Conservation (phyloP, 139 green algal genomes). For the Trebouxia sp. region DNA sequence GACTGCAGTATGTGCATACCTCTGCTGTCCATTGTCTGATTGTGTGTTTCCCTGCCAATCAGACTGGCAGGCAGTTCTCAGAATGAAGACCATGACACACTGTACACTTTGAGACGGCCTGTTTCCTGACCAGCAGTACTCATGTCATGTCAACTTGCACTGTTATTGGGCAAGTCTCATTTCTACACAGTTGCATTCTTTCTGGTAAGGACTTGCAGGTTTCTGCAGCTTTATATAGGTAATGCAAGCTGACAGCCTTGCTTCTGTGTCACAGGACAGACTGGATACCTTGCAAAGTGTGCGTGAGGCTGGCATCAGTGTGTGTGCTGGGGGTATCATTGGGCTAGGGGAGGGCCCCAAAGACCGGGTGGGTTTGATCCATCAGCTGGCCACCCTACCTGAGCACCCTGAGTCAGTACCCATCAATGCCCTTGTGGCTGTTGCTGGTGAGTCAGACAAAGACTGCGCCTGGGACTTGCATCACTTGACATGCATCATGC, state of each 20-base stretch:
- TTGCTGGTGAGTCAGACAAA: background rate
- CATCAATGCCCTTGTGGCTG: constrained; percentile 95
- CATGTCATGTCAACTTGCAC: too few species aligned
- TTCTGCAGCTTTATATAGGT: background rate
- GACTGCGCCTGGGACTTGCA: too few species aligned
- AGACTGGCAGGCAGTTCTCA: too few species aligned
- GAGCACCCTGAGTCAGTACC: constrained; percentile 96
- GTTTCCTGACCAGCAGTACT: too few species aligned
- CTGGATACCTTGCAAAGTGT: constrained; percentile 88
- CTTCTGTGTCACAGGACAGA: constrained; percentile 63
- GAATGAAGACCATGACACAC: too few species aligned
- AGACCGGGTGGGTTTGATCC: constrained; percentile 86
- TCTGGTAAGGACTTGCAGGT: background rate
- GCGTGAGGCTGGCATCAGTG: constrained; percentile 90
- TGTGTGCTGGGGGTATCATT: constrained; percentile 96
- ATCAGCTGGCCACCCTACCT: constrained; percentile 92
- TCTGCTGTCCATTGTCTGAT: too few species aligned
- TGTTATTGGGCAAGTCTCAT: too few species aligned
- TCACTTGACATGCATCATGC: too few species aligned
- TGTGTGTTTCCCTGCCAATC: too few species aligned
- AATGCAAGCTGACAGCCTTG: background rate
- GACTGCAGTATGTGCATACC: too few species aligned
- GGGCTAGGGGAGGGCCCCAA: constrained; percentile 83
- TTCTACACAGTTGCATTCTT: too few species aligned
- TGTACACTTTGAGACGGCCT: too few species aligned